These are phyloP conservation scores for Carex kokanica DNA, from an alignment of 176 grass and related monocot genomes.

Conservation along the genomic window DNA sequence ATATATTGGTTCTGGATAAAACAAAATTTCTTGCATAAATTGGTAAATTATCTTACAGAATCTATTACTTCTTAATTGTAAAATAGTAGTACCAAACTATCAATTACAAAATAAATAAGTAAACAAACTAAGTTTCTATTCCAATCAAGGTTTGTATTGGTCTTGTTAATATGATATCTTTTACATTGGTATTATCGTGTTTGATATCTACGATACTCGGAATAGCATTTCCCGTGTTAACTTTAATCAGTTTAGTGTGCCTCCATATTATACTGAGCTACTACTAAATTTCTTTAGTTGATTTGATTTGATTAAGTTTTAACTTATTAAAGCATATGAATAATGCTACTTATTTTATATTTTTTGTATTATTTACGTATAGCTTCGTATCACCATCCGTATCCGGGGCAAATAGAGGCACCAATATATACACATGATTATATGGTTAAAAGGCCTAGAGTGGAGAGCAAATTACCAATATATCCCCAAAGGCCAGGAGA, in stretches of 20 bases:
- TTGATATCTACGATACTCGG: neutral
- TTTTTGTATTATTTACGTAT: slow-evolving; percentile 77
- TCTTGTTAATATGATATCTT: neutral
- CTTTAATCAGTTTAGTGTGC: neutral
- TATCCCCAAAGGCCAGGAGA: slow-evolving; percentile 72
- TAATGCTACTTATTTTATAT: slow-evolving; percentile 48
- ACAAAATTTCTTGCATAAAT: neutral
- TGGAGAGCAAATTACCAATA: slow-evolving; percentile 85
- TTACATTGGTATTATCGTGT: neutral
- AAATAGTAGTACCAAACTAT: neutral
- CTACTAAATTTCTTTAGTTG: slow-evolving; percentile 32
- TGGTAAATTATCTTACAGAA: neutral
- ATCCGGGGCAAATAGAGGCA: slow-evolving; percentile 76
- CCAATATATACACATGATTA: slow-evolving; percentile 50
- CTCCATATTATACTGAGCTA: neutral
- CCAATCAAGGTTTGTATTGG: neutral
- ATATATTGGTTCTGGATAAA: neutral
- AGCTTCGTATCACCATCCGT: slow-evolving; percentile 77
- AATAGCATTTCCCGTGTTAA: neutral
- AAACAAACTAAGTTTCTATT: neutral
- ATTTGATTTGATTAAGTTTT: slow-evolving; percentile 39
- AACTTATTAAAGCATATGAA: slow-evolving; percentile 34
- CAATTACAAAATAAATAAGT: neutral
- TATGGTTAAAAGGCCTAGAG: slow-evolving; percentile 87
- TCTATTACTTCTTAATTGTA: neutral